Percentiles rank a stretch among this genome's conserved stretches.
These are phyloP conservation scores for Aspergillus sp. DNA, from an alignment of 2,329 filamentous ascomycete species.

Conservation along the genomic window DNA sequence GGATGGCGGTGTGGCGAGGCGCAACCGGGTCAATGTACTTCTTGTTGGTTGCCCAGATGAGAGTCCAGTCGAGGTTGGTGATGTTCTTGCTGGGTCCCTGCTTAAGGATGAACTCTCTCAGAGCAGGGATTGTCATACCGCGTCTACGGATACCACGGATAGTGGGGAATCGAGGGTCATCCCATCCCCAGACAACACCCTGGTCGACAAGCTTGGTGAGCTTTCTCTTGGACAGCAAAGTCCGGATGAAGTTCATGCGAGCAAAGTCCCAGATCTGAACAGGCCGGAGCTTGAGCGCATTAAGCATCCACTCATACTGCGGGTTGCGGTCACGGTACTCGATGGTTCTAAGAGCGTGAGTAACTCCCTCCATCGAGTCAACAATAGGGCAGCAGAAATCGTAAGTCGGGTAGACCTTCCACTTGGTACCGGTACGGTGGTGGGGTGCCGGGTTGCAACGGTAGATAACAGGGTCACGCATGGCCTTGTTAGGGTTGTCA, in stretches of 20 bases:
- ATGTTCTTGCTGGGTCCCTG: constrained; percentile 47
- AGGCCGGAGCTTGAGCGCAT: constrained; percentile 41
- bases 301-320: constrained; percentile 49
- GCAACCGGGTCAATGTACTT: constrained; percentile 76
- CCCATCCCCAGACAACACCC: constrained; percentile 48
- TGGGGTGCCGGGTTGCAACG: constrained; percentile 71
- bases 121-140: constrained; percentile 45
- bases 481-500: constrained; percentile 89
- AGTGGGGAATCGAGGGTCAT: constrained; percentile 48
- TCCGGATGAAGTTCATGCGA: constrained; percentile 49
- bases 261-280: constrained; percentile 50
- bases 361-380: constrained; percentile 59
- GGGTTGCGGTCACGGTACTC: constrained; percentile 53
- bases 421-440: constrained; percentile 59
- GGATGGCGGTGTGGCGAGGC: constrained; percentile 68
- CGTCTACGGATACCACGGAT: constrained; percentile 47
- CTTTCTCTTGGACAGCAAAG: constrained; percentile 48
- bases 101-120: constrained; percentile 48
- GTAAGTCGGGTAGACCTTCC: constrained; percentile 65
- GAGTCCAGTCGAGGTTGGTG: constrained; percentile 46
- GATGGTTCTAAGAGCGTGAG: constrained; percentile 61
- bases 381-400: constrained; percentile 63
- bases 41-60: constrained; percentile 61
- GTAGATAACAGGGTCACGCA: constrained; percentile 96
- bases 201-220: constrained; percentile 47